Percentiles rank a stretch among this genome's conserved stretches.
phyloP scores from a whole-genome alignment of 225 moss, liverwort and hornwort genomes.

The Rhytidiadelphus loreus region DNA sequence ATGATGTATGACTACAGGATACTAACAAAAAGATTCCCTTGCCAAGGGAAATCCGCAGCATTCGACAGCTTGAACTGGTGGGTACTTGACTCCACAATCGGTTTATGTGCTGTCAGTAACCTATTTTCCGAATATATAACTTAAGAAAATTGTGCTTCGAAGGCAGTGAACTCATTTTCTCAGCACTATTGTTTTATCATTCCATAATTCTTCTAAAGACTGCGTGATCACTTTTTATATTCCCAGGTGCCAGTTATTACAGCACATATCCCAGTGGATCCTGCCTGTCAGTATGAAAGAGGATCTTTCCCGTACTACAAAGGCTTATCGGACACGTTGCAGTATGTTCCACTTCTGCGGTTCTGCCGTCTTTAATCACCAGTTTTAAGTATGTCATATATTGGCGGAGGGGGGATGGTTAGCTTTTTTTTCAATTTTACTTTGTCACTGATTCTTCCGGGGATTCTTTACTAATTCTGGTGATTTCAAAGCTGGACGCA shows the following conservation, averaged over 20 bases:
- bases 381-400: neutral
- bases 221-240: neutral
- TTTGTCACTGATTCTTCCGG: neutral
- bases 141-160: neutral
- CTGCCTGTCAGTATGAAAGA: conserved; percentile 58
- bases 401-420: no score
- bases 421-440: neutral
- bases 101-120: neutral
- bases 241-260: conserved; percentile 85
- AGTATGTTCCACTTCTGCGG: conserved; percentile 30
- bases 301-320: conserved; percentile 71
- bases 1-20: conserved; percentile 38
- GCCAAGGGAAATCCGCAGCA: conserved; percentile 74
- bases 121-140: neutral
- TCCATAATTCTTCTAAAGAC: neutral
- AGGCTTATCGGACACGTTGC: conserved; percentile 74
- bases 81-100: neutral
- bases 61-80: conserved; percentile 88
- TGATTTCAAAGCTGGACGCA: neutral
- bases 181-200: neutral
- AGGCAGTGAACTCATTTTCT: neutral
- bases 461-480: neutral
- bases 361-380: neutral
- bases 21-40: conserved; percentile 67
- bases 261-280: conserved; percentile 72